These are phyloP conservation scores for Mycena latifolia DNA, from an alignment of 768 basidiomycete species.

Conservation along the genomic window DNA sequence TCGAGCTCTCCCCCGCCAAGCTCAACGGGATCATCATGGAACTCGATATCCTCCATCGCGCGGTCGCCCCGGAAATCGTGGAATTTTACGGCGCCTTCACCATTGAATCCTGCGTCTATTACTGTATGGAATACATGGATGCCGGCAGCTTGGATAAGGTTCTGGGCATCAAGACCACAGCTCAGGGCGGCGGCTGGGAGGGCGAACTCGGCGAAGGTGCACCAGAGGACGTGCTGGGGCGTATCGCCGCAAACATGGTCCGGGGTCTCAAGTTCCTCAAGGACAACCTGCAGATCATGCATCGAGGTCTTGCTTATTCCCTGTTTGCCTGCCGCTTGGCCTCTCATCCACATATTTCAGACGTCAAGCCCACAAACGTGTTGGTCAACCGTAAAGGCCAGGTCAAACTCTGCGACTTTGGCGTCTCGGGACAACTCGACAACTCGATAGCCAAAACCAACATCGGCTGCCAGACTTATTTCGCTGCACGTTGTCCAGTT, in stretches of 20 bases:
- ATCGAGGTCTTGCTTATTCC: slow-evolving; percentile 54
- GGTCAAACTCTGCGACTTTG: slow-evolving; percentile 97
- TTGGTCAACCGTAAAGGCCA: slow-evolving; percentile 90
- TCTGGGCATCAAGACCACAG: slow-evolving; percentile 48
- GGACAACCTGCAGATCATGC: slow-evolving; percentile 88
- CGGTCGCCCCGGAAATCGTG: slow-evolving; percentile 91
- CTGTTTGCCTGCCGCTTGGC: slow-evolving; percentile 10
- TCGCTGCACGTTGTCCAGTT: slow-evolving; percentile 77
- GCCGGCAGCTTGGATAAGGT: slow-evolving; percentile 95
- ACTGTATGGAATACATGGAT: slow-evolving; percentile 99
- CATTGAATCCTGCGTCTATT: slow-evolving; percentile 99
- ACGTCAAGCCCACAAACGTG: slow-evolving; percentile 96
- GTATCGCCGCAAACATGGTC: slow-evolving; percentile 87
- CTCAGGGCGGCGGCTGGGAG: slow-evolving; percentile 34
- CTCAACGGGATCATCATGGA: slow-evolving; percentile 99
- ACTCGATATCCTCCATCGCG: slow-evolving; percentile 96
- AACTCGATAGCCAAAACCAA: slow-evolving; percentile 97
- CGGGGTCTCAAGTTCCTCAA: slow-evolving; percentile 95
- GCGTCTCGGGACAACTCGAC: slow-evolving; percentile 98
- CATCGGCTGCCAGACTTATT: slow-evolving; percentile 98
- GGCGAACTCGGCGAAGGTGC: slow-evolving; percentile 55
- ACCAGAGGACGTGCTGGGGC: slow-evolving; percentile 85
- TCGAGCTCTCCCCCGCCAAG: slow-evolving; percentile 94
- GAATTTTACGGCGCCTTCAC: slow-evolving; percentile 99
- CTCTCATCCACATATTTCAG: slow-evolving; percentile 49